Base-by-base conservation (phyloP, 169 alveolate species). In the Nephromyces sp. region DNA sequence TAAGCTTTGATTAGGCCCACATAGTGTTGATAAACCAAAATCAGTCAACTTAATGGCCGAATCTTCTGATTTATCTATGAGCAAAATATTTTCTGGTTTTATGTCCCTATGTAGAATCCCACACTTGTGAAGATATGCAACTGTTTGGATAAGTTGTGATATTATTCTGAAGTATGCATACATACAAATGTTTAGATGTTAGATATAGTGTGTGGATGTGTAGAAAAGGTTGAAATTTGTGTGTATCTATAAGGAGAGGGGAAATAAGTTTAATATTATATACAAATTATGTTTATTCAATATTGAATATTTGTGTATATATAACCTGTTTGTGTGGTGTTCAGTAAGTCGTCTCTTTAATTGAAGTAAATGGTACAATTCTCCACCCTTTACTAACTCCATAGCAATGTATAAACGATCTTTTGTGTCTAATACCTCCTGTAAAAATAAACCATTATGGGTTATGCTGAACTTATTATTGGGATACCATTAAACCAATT, bases 61-160 rank as follows among this genome's bases (percentile, higher is more conserved):
- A 24, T 87, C 89, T 64, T 83, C 91, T n/a, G 92, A 88, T 69
- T 89, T 88, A 67, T 93, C 95, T 51, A 93, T 90, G 68, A 95
- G 84, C 64, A 95, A 85, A 8, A 95, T 87, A 84, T 96, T 95
- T 79, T 96, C 99, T 25, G 99, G 99, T 73, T 96, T 96, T 34
- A 96, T 75, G 86, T 96, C 99, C 22, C 98, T 71, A 71, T 95
- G 99, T 66, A 93, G 88, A 22, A 95, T 92, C 62, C 96, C 95
- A 74, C 95, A 92, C 52, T 89, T 84, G 84, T 95, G 99, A 70
- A 94, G 86, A 82, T 94, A 95, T 33, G 91, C 94, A 29, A 95
- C 94, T 6, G 98, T 96, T 29, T 86, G 82, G 68, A 94, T 86
- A 66, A 95, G 78, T 81, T 94, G 98, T 31, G 90, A 72, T 73